Percentiles rank a stretch among this genome's conserved stretches.
Conservation (phyloP, 192 early-diverging fungal genomes). For the Umbelopsis sp. region DNA sequence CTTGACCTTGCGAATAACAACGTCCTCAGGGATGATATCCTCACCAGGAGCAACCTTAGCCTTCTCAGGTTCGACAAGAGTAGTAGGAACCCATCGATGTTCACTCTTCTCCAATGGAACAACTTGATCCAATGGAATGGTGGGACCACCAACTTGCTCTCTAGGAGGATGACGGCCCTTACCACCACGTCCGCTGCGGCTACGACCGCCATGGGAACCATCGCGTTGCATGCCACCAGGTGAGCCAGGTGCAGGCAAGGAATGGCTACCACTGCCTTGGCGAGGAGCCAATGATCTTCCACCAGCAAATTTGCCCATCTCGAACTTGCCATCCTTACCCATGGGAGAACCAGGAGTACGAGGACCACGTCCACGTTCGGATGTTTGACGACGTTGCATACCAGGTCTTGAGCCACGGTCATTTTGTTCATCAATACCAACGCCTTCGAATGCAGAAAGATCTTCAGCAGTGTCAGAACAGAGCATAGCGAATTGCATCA, state of each 20-base stretch:
- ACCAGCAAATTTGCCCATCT: constrained; percentile 45
- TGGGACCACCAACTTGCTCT: constrained; percentile 47
- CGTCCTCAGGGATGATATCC: constrained; percentile 47
- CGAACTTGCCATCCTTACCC: constrained; percentile 42
- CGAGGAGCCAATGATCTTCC: constrained; percentile 48
- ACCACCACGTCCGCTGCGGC: constrained; percentile 62
- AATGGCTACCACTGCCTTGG: constrained; percentile 40
- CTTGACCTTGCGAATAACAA: constrained; percentile 80
- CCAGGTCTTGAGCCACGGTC: constrained; percentile 9
- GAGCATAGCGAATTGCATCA: constrained; percentile 74
- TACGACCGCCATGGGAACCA: constrained; percentile 48
- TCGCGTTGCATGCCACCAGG: constrained; percentile 62
- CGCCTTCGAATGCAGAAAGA: constrained; percentile 50
- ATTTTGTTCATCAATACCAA: constrained; percentile 46
- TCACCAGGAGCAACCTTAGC: not conserved
- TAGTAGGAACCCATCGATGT: constrained; percentile 78
- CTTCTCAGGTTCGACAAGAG: constrained; percentile 8
- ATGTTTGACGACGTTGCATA: constrained; percentile 37
- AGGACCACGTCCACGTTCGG: constrained; percentile 34
- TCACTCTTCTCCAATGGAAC: constrained; percentile 82
- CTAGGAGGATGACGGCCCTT: constrained; percentile 44
- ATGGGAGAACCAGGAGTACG: constrained; percentile 36
- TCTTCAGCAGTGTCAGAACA: constrained; percentile 65
- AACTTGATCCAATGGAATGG: constrained; percentile 61
- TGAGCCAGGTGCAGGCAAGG: constrained; percentile 48